A percentile compares a stretch with the other conserved stretches of the same genome.
phyloP scores from a whole-genome alignment of 768 basidiomycete genomes.

The Termitomyces bulborhizus region DNA sequence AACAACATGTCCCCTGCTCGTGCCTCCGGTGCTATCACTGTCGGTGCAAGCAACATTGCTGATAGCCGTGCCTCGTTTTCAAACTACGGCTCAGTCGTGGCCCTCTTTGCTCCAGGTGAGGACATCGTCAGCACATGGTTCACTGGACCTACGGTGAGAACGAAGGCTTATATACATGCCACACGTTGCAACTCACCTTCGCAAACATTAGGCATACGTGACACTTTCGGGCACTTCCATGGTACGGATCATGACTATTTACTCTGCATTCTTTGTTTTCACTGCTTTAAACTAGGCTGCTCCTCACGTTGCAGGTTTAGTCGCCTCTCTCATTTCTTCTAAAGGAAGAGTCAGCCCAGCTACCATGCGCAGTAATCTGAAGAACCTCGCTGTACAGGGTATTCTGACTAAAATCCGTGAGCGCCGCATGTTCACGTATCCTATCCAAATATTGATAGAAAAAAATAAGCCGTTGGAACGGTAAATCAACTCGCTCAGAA shows the following conservation, averaged over 20 bases:
- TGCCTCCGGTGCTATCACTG: conserved; percentile 6
- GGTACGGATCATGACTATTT: background rate
- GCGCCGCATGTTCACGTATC: background rate
- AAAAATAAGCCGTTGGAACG: background rate
- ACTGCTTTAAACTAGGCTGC: conserved; percentile 2
- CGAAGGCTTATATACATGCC: too few species aligned
- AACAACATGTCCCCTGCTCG: background rate
- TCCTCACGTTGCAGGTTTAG: conserved; percentile 9
- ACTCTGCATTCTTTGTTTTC: background rate
- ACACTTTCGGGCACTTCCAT: conserved; percentile 10
- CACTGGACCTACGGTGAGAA: background rate
- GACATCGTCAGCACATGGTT: conserved; percentile 21
- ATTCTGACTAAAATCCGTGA: conserved; percentile 4
- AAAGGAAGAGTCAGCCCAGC: conserved; percentile 4
- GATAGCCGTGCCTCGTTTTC: conserved; percentile 26
- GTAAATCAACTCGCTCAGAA: conserved; percentile 1
- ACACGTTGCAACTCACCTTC: background rate
- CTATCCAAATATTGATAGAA: background rate
- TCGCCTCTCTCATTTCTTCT: conserved; percentile 6
- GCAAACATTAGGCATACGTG: background rate
- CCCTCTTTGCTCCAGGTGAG: conserved; percentile 28
- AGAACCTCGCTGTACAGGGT: background rate
- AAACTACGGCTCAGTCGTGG: conserved; percentile 26
- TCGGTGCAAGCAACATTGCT: conserved; percentile 17
- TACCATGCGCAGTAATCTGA: background rate